Percentiles rank a stretch among this genome's conserved stretches.
phyloP scores from a whole-genome alignment of 805 yeast genomes.

The Ascoidea asiatica region DNA sequence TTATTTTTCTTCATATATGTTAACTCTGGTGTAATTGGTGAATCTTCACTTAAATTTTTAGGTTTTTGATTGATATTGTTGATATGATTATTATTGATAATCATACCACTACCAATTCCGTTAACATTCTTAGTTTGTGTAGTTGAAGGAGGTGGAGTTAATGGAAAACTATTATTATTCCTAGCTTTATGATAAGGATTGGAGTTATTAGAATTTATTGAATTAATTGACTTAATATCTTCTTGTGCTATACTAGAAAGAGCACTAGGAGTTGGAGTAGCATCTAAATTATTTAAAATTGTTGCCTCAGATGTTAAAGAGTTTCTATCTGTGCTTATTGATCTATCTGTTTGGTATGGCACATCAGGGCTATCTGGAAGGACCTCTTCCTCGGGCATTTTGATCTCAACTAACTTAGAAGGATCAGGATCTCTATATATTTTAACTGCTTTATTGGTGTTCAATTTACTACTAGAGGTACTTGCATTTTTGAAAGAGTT shows the following conservation, averaged over 20 bases:
- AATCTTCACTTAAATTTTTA: constrained; percentile 9
- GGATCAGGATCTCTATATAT: too few relatives aligned
- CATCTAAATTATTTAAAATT: not conserved
- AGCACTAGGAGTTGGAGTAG: constrained; percentile 4
- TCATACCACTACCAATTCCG: too few relatives aligned
- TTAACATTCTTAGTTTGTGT: not conserved
- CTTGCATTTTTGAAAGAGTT: too few relatives aligned
- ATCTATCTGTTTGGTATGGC: too few relatives aligned
- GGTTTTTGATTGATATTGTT: not conserved
- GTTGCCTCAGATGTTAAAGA: constrained; percentile 6
- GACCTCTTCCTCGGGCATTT: too few relatives aligned
- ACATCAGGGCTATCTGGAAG: too few relatives aligned
- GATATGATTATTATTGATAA: too few relatives aligned
- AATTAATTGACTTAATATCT: constrained; percentile 1
- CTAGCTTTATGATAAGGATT: too few relatives aligned
- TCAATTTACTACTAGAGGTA: too few relatives aligned
- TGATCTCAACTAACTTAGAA: too few relatives aligned
- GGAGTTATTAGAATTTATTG: too few relatives aligned
- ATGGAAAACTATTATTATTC: not conserved
- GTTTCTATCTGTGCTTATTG: too few relatives aligned
- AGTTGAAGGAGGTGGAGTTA: not conserved
- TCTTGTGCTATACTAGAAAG: constrained; percentile 15
- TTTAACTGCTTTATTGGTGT: not conserved
- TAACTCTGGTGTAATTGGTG: constrained; percentile 2
- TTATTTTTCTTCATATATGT: constrained; percentile 13